Percentiles rank a stretch among this genome's conserved stretches.
phyloP scores from a whole-genome alignment of 2,329 filamentous ascomycete genomes.

The Sclerotinia subarctica region DNA sequence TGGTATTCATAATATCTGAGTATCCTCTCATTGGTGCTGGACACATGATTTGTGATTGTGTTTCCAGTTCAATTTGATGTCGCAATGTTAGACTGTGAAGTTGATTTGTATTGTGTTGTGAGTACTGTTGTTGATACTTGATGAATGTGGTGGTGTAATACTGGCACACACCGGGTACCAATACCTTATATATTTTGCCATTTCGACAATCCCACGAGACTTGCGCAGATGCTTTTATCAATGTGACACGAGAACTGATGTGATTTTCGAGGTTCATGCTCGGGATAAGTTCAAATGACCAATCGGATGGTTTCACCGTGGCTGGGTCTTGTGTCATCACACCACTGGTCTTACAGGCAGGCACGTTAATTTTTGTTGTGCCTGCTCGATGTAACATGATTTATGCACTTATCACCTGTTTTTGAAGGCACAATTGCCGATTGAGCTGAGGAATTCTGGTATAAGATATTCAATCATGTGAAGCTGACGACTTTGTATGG shows the following conservation, averaged over 20 bases:
- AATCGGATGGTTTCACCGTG: neutral
- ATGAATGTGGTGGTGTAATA: neutral
- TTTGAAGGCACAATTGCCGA: neutral
- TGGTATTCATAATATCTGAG: slow-evolving; percentile 16
- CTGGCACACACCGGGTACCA: neutral
- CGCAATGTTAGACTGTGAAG: too few species aligned
- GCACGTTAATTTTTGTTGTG: neutral
- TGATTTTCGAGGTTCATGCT: neutral
- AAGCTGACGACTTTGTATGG: too few species aligned
- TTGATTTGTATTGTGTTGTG: neutral
- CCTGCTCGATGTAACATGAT: neutral
- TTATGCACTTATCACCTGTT: neutral
- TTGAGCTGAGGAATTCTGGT: too few species aligned
- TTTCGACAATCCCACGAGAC: neutral
- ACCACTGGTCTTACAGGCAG: slow-evolving; percentile 3
- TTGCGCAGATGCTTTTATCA: neutral
- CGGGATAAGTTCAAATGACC: neutral
- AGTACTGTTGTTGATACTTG: neutral
- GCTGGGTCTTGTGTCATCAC: neutral
- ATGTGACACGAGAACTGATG: neutral
- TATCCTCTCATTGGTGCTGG: slow-evolving; percentile 17
- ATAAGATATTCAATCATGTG: too few species aligned
- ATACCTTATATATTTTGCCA: neutral
- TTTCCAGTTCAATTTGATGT: neutral
- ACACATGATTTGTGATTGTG: neutral